Evolutionary conservation across 2,329 filamentous ascomycete genomes (phyloP).

Genomic region (Penicillium sp.): DNA sequence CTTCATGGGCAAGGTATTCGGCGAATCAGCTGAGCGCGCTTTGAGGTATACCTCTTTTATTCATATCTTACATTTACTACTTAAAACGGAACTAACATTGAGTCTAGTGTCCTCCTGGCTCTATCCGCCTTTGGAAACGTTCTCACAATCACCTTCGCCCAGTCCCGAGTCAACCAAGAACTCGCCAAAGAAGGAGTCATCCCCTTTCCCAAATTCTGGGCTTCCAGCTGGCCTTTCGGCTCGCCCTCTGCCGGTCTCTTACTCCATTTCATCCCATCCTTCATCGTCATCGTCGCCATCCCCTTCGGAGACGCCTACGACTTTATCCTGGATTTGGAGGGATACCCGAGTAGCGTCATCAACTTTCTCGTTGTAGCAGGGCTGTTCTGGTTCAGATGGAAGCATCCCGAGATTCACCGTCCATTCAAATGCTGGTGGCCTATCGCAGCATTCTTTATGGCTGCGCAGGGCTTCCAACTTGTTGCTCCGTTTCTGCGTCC

Average conservation of each 20-base stretch:
- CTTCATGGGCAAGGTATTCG: constrained; percentile 44
- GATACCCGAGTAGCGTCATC: constrained; percentile 19
- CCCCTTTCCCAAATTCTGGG: constrained; percentile 61
- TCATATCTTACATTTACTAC: background rate
- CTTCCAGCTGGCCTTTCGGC: constrained; percentile 60
- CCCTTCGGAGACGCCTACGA: constrained; percentile 62
- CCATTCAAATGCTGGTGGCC: constrained; percentile 15
- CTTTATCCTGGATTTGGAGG: constrained; percentile 41
- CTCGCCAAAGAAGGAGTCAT: constrained; percentile 63
- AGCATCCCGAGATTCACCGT: constrained; percentile 4
- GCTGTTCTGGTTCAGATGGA: constrained; percentile 46
- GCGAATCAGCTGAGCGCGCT: constrained; percentile 34
- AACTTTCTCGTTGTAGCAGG: constrained; percentile 43
- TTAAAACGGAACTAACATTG: background rate
- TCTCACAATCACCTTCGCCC: constrained; percentile 16
- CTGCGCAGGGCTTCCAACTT: constrained; percentile 60
- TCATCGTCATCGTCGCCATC: constrained; percentile 59
- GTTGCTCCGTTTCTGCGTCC: constrained; percentile 54
- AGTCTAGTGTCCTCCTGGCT: constrained; percentile 5
- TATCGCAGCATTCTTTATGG: constrained; percentile 48
- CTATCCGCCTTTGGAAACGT: constrained; percentile 16
- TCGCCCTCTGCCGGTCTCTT: constrained; percentile 52
- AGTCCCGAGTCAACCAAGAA: constrained; percentile 39
- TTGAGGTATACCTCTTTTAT: constrained; percentile 46
- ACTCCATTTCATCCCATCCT: constrained; percentile 60